Percentiles rank a stretch among this genome's conserved stretches.
These are phyloP conservation scores for Bocquillonia castaneifolia DNA, from an alignment of 441 rosid genomes.

Conservation along the genomic window DNA sequence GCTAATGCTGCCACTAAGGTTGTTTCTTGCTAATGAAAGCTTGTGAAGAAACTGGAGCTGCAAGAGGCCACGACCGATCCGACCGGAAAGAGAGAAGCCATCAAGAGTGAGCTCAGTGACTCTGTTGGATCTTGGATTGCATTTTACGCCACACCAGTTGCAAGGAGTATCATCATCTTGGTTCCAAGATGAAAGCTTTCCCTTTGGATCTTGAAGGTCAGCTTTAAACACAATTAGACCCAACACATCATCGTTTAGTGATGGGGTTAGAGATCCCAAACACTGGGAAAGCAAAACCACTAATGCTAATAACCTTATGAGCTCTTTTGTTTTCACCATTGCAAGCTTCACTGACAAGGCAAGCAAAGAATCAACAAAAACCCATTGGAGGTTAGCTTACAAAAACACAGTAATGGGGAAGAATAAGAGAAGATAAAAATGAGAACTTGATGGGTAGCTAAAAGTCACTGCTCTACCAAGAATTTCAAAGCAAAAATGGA, in stretches of 20 bases:
- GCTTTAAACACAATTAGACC: constrained; percentile 88
- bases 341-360: constrained; percentile 16
- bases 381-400: background rate
- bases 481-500: constrained; percentile 1
- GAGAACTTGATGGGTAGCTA: background rate
- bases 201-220: constrained; percentile 68
- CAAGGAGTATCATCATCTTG: constrained; percentile 78
- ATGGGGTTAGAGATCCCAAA: constrained; percentile 65
- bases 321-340: constrained; percentile 25
- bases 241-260: constrained; percentile 82
- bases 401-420: background rate
- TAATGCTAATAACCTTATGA: constrained; percentile 32
- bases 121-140: constrained; percentile 58
- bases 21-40: constrained; percentile 74
- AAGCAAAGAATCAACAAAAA: constrained; percentile 3
- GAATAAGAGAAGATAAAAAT: background rate
- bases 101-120: constrained; percentile 65
- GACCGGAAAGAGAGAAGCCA: constrained; percentile 75
- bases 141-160: constrained; percentile 68
- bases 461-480: background rate
- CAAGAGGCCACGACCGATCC: constrained; percentile 69
- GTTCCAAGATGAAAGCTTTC: constrained; percentile 78
- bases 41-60: constrained; percentile 67
- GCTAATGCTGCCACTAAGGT: constrained; percentile 58
- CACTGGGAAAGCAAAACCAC: constrained; percentile 34